Evolutionary conservation across 495 filamentous ascomycete species (phyloP), one percentile per base, ranked within the genome.

Genomic region (Jackrogersella multiformis): DNA sequence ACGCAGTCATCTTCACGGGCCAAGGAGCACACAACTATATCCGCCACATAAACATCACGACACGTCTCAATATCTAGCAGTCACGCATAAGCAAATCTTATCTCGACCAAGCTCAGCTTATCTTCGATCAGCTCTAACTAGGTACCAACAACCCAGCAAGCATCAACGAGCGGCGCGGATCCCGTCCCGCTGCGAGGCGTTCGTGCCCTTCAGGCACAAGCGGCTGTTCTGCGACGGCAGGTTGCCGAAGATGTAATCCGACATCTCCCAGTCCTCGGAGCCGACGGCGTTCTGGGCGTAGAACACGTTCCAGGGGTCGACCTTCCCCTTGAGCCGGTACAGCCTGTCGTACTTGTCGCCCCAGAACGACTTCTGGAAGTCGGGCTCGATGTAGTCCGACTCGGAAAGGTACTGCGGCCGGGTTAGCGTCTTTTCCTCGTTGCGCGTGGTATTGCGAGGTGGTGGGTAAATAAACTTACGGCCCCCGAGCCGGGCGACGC

Each of bases 301-400:
- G 62, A 87, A 86, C 4, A 83, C 62, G 42, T 75, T 71, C 60
- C 75, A 79, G 0, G 83, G 83, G 66, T 87, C 83, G 30, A 77
- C 75, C 44, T 76, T 76, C 58, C 76, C 74, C 76, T 87, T 87
- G 20, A 85, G 75, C 41, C 71, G 18, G n/a, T 77, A 74, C 23
- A 86, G 64, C 5, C 73, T 70, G 2, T 66, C 62, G 42, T 84
- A 85, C 36, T 79, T 79, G n/a, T 68, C 57, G 7, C 74, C 86
- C 64, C 82, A 89, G 71, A 87, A 89, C 0, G 80, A 76, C 70
- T 83, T 73, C 69, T 87, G 82, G 26, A 74, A 88, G 58, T 84
- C 70, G 0, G 87, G 85, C 64, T 88, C 84, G 24, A 80, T 75
- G 9, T 64, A 71, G 72, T 88, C 84, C 10, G 76, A 80, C 68